These are phyloP conservation scores for Casuarina glauca DNA, from an alignment of 306 rosid species.

Conservation along the genomic window DNA sequence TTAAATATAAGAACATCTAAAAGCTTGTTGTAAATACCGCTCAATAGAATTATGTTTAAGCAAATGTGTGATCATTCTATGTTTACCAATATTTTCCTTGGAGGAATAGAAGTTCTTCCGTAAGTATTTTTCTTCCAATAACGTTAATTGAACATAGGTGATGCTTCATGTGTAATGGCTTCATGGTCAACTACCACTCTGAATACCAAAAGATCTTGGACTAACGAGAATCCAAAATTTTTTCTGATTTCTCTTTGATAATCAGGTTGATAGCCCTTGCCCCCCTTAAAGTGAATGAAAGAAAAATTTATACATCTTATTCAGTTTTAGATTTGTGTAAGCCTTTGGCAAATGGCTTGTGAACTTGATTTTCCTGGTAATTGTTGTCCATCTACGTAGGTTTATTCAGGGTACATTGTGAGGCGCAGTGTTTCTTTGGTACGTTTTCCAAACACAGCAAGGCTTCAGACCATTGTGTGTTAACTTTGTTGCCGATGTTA, in stretches of 20 bases:
- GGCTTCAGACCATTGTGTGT: not conserved
- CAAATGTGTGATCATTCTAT: not conserved
- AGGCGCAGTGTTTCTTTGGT: not conserved
- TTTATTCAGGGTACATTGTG: not conserved
- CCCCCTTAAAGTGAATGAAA: not conserved
- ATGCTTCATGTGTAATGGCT: not conserved
- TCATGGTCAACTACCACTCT: not conserved
- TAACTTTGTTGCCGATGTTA: constrained; percentile 8
- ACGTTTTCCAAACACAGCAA: not conserved
- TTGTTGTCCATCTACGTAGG: not conserved
- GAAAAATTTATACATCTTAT: not conserved
- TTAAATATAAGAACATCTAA: not conserved
- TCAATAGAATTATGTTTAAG: not conserved
- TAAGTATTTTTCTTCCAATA: not conserved
- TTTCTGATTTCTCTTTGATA: not conserved
- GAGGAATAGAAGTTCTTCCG: not conserved
- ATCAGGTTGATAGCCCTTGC: not conserved
- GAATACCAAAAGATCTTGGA: not conserved
- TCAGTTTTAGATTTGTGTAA: not conserved
- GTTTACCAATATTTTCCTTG: not conserved
- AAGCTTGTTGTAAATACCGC: not conserved
- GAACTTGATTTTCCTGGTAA: not conserved
- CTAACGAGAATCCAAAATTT: not conserved
- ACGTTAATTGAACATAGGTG: not conserved
- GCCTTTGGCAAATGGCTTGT: not conserved